Percentiles rank a stretch among this genome's conserved stretches.
Evolutionary conservation across 2,329 filamentous ascomycete genomes (phyloP).

Genomic region (Neopestalotiopsis rosae): DNA sequence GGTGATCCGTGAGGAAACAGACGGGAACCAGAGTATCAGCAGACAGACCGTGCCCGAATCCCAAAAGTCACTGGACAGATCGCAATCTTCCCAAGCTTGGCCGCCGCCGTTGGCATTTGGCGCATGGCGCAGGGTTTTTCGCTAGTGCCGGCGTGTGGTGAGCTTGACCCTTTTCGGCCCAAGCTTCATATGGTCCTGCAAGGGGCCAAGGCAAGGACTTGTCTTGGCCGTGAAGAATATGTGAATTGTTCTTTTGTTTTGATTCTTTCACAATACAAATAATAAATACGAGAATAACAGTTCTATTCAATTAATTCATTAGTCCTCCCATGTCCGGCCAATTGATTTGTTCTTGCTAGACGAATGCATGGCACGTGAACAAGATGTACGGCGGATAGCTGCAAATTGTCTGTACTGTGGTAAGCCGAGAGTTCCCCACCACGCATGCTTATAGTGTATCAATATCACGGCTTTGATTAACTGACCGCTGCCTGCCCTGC

Average conservation of each 20-base stretch:
- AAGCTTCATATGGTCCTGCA: constrained; percentile 1
- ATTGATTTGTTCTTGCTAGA: too few species aligned
- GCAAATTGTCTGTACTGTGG: too few species aligned
- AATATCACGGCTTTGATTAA: too few species aligned
- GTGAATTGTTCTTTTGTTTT: not conserved
- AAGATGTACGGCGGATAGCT: too few species aligned
- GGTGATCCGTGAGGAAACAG: not conserved
- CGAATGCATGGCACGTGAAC: too few species aligned
- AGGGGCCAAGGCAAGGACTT: not conserved
- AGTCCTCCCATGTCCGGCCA: too few species aligned
- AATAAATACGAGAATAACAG: too few species aligned
- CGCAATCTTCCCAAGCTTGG: not conserved
- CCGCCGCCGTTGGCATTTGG: not conserved
- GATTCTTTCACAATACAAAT: too few species aligned
- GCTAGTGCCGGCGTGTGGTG: constrained; percentile 6
- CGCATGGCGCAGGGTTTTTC: constrained; percentile 8
- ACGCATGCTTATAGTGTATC: too few species aligned
- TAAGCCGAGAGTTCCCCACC: too few species aligned
- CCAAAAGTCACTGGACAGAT: not conserved
- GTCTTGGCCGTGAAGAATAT: not conserved
- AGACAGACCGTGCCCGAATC: not conserved
- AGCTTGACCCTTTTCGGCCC: constrained; percentile 2
- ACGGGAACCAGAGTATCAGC: not conserved
- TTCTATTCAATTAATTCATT: too few species aligned
- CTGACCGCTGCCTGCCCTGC: too few species aligned